phyloP scores from a whole-genome alignment of 2,329 filamentous ascomycete species.

The Calonectria pseudoturangicola region DNA sequence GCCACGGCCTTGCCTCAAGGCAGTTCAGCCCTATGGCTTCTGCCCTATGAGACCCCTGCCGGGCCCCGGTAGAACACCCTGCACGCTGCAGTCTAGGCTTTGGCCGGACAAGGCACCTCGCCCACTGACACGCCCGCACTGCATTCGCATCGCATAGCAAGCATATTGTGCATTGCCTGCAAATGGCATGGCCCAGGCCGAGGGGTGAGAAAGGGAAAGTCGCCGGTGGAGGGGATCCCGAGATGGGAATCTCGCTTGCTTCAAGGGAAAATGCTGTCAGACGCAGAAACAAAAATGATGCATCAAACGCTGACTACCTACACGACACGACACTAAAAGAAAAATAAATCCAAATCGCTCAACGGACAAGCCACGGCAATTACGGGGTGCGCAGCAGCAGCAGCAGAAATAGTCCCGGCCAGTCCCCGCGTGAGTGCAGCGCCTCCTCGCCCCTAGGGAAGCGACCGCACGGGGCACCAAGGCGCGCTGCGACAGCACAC shows the following conservation, averaged over 20 bases:
- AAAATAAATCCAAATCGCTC: background rate
- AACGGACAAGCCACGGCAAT: background rate
- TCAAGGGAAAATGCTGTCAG: background rate
- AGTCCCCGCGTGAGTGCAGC: background rate
- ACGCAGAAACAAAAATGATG: conserved; percentile 7
- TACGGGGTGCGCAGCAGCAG: background rate
- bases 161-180: conserved; percentile 24
- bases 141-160: background rate
- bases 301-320: conserved; percentile 1
- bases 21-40: conserved; percentile 40
- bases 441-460: background rate
- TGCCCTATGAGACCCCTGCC: conserved; percentile 34
- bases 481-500: conserved; percentile 1
- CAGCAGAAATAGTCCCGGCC: no score
- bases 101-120: conserved; percentile 11
- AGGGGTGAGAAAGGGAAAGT: conserved; percentile 25
- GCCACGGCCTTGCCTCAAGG: conserved; percentile 24
- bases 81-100: conserved; percentile 20
- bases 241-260: background rate
- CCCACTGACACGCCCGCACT: conserved; percentile 6
- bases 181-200: conserved; percentile 1
- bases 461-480: conserved; percentile 9
- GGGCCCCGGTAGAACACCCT: conserved; percentile 27
- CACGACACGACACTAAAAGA: background rate
- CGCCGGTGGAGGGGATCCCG: conserved; percentile 5